These are phyloP conservation scores for Syzygium syzygioides DNA, from an alignment of 441 rosid genomes.

Conservation along the genomic window DNA sequence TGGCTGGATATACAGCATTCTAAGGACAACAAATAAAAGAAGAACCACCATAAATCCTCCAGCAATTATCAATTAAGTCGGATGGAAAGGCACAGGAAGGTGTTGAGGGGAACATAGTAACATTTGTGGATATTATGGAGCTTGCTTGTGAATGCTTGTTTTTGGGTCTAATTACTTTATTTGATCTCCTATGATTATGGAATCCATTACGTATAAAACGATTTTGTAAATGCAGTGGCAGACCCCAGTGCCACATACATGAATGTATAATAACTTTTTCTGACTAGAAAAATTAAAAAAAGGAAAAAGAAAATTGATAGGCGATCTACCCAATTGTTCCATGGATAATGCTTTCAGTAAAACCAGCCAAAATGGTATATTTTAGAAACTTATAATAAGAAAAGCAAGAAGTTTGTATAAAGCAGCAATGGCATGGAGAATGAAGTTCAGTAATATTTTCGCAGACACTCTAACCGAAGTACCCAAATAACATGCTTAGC, in stretches of 20 bases:
- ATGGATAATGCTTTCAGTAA: not conserved
- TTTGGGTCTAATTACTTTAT: not conserved
- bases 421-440: not conserved
- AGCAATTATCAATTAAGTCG: not conserved
- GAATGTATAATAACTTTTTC: not conserved
- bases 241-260: not conserved
- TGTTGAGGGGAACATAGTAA: not conserved
- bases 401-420: not conserved
- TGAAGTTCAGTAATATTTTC: not conserved
- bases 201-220: not conserved
- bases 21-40: not conserved
- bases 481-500: not conserved
- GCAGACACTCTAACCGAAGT: not conserved
- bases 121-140: not conserved
- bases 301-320: not conserved
- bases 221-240: not conserved
- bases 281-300: not conserved
- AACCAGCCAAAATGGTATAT: not conserved
- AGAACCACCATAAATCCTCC: not conserved
- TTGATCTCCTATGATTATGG: not conserved
- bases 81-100: not conserved
- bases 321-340: not conserved
- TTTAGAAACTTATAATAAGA: not conserved
- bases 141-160: not conserved
- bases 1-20: not conserved